Evolutionary conservation across 768 basidiomycete genomes (phyloP), one percentile per base, ranked within the genome.

Genomic region (Suillus discolor): DNA sequence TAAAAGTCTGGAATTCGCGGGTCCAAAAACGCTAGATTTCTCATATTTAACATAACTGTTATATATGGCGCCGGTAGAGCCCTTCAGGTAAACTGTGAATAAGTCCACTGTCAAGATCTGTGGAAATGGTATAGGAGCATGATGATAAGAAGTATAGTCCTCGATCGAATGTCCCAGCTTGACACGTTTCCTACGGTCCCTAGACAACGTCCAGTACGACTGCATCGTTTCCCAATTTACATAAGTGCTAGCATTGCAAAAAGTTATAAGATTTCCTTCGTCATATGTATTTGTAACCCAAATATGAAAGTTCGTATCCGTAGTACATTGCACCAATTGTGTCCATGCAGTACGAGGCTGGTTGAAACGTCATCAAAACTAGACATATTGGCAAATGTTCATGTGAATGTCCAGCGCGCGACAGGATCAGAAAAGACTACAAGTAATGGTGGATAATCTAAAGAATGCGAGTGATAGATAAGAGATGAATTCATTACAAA

Each of bases 401-500:
- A 38, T 57, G 51, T 28, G 38, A 65, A 49, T 55, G 51, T 66
- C 64, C 62, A 20, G 45, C 31, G 39, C 53, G 54, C 53, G 57
- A 61, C 59, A 38, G 38, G 68, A 62, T 23, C 57, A 39, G 34
- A 62, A 68, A 61, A 11, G 55, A 71, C 61, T 78, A 78, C 71
- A 77, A 66, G 70, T 70, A 72, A 54, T 69, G 63, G 72, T 68
- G 66, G 66, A 65, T 79, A 73, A 70, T 64, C 71, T 76, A 73
- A 70, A 69, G 71, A 65, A 63, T 77, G 69, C 68, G 62, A 61
- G 49, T 71, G 60, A 69, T 75, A 70, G 49, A 69, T 62, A 39
- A 16, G 23, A 61, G n/a, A 54, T 59, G 68, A 66, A 75, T 74
- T 77, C 75, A 74, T 83, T 85, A 90, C 77, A 89, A 78, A 79